Evolutionary conservation across 2,329 filamentous ascomycete genomes (phyloP), one percentile per base, ranked within the genome.

Genomic region (Aspergillus felis): DNA sequence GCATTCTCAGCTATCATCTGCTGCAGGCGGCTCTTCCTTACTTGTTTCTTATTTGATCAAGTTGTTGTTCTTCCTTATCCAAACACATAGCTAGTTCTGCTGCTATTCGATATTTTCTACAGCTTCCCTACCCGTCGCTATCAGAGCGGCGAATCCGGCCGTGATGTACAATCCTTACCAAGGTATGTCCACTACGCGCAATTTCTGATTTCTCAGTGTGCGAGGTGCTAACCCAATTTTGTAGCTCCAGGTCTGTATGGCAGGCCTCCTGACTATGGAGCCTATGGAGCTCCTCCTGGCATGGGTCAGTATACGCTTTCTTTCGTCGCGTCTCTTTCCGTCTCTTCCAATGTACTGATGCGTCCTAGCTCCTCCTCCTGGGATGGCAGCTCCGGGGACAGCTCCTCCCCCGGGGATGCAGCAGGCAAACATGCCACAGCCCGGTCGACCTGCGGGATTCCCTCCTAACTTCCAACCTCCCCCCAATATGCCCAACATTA

Each of bases 401-500:
- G 86, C 84, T 72, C 85, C 87, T 70, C 87, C 89, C 64, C 89
- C 89, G 58, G 90, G 90, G 75, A 84, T 93, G 76, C 87, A 89
- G 72, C 88, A 89, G 80, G 81, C 86, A 70, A 90, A 85, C 74
- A 81, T 82, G 72, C 83, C 87, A 67, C 89, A 90, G 79, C 84
- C 89, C 78, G 90, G 87, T 79, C 87, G 90, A 80, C 90, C 90
- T 73, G 90, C 84, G 74, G 87, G 86, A 69, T 87, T 96, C 63
- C 91, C 91, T 61, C 80, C 87, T 58, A 91, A 87, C 75, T 97
- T 96, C 77, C 90, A 95, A 79, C 86, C 91, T 51, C 92, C 93
- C 9, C 81, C 90, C 52, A 96, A 94, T 71, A 90, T 97, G 83
- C 92, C 93, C 53, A 95, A 96, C 74, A 96, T 99, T 81, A 97